Evolutionary conservation across 225 moss, liverwort and hornwort genomes (phyloP).

Genomic region (Sphagnum tenellum): DNA sequence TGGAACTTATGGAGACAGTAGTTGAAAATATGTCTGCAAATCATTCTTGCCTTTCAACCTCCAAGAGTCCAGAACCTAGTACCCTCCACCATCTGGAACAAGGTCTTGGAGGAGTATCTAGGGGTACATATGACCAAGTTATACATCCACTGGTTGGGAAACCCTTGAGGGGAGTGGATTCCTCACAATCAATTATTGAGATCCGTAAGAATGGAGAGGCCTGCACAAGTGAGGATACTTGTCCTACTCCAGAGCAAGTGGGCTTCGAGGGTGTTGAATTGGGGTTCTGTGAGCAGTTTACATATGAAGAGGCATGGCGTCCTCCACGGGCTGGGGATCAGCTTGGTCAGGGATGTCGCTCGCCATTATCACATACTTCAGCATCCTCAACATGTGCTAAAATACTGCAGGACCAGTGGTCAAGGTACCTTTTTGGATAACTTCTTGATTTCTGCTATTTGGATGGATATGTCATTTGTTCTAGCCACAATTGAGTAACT

Average conservation of each 20-base stretch:
- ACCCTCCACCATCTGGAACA: conserved; percentile 17
- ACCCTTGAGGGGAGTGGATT: conserved; percentile 26
- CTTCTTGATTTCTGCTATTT: no score
- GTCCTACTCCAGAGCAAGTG: conserved; percentile 20
- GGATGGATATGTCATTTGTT: no score
- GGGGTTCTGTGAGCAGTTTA: conserved; percentile 16
- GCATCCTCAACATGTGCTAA: conserved; percentile 16
- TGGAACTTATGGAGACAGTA: conserved; percentile 33
- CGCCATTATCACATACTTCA: conserved; percentile 9
- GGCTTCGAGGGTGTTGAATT: conserved; percentile 5
- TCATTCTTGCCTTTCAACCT: conserved; percentile 10
- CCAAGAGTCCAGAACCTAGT: conserved; percentile 21
- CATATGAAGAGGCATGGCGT: conserved; percentile 32
- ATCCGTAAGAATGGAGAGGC: conserved; percentile 18
- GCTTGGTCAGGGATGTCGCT: conserved; percentile 16
- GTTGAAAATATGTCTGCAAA: conserved; percentile 16
- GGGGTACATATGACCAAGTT: conserved; percentile 34
- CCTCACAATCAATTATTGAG: conserved; percentile 37
- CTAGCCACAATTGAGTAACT: no score
- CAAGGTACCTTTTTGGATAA: conserved; percentile 13
- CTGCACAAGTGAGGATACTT: conserved; percentile 35
- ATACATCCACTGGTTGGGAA: conserved; percentile 22
- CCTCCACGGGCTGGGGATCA: conserved; percentile 26
- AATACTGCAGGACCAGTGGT: conserved; percentile 26
- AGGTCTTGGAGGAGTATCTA: conserved; percentile 14